Conservation (phyloP, 768 basidiomycete genomes). For the Paxillus ammoniavirescens region DNA sequence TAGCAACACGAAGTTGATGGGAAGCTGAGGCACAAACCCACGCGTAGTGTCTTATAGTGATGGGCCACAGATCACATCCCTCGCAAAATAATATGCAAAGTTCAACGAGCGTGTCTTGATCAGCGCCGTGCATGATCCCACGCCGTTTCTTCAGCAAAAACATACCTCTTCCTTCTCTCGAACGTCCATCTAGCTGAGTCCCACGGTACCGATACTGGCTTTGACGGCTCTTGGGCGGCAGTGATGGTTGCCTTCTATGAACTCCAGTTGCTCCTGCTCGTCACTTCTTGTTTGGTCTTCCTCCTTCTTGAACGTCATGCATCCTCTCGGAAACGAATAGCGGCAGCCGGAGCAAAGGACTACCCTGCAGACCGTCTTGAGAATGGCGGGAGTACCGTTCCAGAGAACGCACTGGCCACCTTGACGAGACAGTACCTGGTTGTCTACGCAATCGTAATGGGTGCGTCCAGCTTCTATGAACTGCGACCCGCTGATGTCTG, state of each 20-base stretch:
- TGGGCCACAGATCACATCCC: no score
- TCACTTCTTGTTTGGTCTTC: constrained; percentile 32
- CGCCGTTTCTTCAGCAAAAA: no score
- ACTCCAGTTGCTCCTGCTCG: constrained; percentile 37
- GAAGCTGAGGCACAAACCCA: no score
- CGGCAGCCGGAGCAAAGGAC: constrained; percentile 22
- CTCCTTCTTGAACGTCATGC: constrained; percentile 35
- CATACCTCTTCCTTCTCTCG: not conserved
- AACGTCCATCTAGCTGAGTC: not conserved
- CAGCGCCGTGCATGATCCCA: no score
- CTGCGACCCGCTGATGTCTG: constrained; percentile 1
- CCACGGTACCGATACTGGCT: not conserved
- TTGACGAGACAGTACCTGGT: constrained; percentile 54
- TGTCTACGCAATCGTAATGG: constrained; percentile 76
- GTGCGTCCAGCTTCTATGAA: constrained; percentile 33
- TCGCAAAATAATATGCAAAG: no score
- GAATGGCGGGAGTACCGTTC: constrained; percentile 24
- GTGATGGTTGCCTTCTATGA: constrained; percentile 40
- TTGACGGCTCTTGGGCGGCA: not conserved
- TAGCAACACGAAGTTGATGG: no score
- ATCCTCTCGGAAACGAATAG: constrained; percentile 23
- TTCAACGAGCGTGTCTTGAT: no score
- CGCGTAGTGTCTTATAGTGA: no score
- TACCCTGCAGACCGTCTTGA: constrained; percentile 28
- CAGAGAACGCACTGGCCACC: constrained; percentile 26